Conservation (phyloP, 148 eudicot genomes). For the Amaranthus palmeri region DNA sequence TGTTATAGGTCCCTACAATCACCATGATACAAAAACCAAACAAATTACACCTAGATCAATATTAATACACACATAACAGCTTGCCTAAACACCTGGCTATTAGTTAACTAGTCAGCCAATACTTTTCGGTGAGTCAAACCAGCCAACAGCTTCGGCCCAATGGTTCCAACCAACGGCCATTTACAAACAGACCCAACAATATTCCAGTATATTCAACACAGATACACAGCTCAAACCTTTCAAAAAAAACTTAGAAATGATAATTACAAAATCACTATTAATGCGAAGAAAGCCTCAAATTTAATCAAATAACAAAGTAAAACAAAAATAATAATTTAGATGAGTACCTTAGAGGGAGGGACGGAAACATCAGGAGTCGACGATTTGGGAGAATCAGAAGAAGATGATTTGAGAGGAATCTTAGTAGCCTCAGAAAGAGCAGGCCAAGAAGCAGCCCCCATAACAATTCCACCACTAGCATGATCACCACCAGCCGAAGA, state of each 20-base stretch:
- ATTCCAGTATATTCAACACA: background rate
- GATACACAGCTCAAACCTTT: background rate
- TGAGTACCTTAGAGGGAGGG: conserved; percentile 34
- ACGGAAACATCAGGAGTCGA: conserved; percentile 27
- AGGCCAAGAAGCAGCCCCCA: conserved; percentile 45
- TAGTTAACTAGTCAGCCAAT: no score
- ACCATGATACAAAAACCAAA: conserved; percentile 5
- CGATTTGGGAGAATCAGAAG: conserved; percentile 21
- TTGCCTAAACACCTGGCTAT: no score
- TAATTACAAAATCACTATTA: no score
- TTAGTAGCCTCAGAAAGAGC: conserved; percentile 53
- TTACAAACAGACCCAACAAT: background rate
- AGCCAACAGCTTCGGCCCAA: background rate
- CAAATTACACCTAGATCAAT: background rate
- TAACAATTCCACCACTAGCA: conserved; percentile 22
- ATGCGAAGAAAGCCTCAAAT: no score
- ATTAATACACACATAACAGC: no score
- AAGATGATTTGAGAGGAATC: conserved; percentile 21
- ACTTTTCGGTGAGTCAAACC: background rate
- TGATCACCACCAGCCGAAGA: conserved; percentile 24
- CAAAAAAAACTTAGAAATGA: no score
- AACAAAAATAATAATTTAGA: no score
- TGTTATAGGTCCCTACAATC: conserved; percentile 36
- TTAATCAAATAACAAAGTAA: no score
- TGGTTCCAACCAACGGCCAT: no score